Evolutionary conservation across 345 rosid species (phyloP).

Genomic region (Carallia pectinifolia): DNA sequence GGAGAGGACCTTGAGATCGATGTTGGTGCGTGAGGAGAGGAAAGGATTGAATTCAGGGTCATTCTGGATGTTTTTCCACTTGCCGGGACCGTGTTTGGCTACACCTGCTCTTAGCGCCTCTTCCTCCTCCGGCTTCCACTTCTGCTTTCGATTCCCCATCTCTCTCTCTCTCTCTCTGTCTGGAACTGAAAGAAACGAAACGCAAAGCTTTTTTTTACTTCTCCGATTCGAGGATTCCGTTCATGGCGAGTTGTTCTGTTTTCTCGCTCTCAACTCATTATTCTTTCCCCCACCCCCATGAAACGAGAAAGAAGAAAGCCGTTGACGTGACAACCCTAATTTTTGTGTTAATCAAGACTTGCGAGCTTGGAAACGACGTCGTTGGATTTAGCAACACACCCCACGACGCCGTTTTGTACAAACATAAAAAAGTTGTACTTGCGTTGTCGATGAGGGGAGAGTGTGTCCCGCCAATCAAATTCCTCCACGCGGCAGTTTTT

Average conservation of each 20-base stretch:
- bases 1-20: conserved; percentile 69
- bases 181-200: neutral
- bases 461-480: neutral
- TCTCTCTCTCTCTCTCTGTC: neutral
- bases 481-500: conserved; percentile 13
- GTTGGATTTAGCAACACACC: neutral
- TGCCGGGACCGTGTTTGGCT: conserved; percentile 68
- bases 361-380: neutral
- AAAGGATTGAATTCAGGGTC: conserved; percentile 63
- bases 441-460: neutral
- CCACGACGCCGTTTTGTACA: neutral
- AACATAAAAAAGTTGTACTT: neutral
- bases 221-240: neutral
- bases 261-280: neutral
- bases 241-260: conserved; percentile 6
- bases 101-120: conserved; percentile 69
- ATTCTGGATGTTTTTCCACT: conserved; percentile 62
- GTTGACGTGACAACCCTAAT: conserved; percentile 22
- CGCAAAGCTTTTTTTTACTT: neutral
- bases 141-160: conserved; percentile 69
- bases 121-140: conserved; percentile 79
- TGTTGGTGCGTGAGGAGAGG: conserved; percentile 62
- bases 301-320: neutral
- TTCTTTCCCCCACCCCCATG: neutral
- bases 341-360: neutral